Conservation (phyloP, 495 filamentous ascomycete species). For the Podospora australis region DNA sequence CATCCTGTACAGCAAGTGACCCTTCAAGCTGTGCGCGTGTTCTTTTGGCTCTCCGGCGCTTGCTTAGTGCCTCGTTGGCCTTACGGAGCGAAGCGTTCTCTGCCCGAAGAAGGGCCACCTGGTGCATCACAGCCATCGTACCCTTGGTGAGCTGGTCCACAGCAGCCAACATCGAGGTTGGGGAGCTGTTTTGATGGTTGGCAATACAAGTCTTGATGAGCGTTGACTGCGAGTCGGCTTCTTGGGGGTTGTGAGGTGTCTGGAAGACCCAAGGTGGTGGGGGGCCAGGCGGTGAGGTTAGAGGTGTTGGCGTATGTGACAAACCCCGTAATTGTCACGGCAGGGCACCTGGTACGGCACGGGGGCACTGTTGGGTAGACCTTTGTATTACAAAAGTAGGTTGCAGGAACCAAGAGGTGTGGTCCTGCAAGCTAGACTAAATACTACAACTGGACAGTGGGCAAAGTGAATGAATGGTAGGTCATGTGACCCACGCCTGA, state of each 20-base stretch:
- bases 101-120: neutral
- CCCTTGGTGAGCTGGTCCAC: slow-evolving; percentile 1
- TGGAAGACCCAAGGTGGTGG: slow-evolving; percentile 7
- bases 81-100: neutral
- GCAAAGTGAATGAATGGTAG: no score
- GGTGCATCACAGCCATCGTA: neutral
- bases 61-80: no score
- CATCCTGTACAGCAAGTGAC: no score
- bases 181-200: slow-evolving; percentile 4
- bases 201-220: slow-evolving; percentile 5
- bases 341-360: slow-evolving; percentile 8
- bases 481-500: no score
- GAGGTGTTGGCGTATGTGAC: slow-evolving; percentile 4
- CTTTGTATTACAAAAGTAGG: no score
- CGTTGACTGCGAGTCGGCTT: slow-evolving; percentile 10
- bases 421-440: no score
- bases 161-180: slow-evolving; percentile 1
- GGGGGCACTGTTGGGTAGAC: no score
- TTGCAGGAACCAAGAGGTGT: no score
- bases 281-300: neutral
- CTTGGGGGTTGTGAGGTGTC: slow-evolving; percentile 10
- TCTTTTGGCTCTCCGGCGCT: no score
- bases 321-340: no score
- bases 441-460: no score
- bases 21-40: no score